Conservation (phyloP, 2,329 filamentous ascomycete species). For the Trichoderma sp. region DNA sequence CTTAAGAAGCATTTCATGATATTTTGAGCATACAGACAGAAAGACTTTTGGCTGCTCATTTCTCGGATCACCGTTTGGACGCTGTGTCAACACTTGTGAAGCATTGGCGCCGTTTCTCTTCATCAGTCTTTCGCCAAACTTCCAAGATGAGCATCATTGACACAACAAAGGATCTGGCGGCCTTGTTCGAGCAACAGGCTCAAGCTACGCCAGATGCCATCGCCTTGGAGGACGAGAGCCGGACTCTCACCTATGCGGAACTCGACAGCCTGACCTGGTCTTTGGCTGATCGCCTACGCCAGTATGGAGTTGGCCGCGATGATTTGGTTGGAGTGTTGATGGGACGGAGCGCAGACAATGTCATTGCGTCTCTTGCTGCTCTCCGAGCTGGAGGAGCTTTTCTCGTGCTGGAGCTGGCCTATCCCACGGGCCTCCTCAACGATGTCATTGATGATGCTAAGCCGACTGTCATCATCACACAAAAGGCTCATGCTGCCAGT, state of each 20-base stretch:
- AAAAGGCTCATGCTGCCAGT: conserved; percentile 60
- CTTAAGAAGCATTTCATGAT: background rate
- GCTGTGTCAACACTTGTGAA: background rate
- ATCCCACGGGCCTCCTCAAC: conserved; percentile 68
- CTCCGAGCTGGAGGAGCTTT: conserved; percentile 77
- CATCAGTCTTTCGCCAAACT: background rate
- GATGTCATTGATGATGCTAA: conserved; percentile 75
- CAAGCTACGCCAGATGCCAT: conserved; percentile 64
- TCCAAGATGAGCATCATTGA: conserved; percentile 64
- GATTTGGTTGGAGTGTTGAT: conserved; percentile 72
- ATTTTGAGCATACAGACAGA: background rate
- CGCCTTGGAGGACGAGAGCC: conserved; percentile 68
- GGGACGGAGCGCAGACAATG: conserved; percentile 72
- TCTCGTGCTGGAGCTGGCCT: conserved; percentile 75
- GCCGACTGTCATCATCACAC: conserved; percentile 68
- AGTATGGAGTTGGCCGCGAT: conserved; percentile 69
- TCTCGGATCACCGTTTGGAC: background rate
- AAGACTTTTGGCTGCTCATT: background rate
- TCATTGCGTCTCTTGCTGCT: conserved; percentile 75
- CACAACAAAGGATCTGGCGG: conserved; percentile 67
- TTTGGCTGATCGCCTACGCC: conserved; percentile 63
- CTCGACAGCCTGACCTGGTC: conserved; percentile 64
- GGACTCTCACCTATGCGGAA: conserved; percentile 68
- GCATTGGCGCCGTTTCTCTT: background rate
- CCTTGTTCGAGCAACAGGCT: conserved; percentile 69